Conservation (phyloP, 352 stramenopile genomes). For the Plasmopara halstedii region DNA sequence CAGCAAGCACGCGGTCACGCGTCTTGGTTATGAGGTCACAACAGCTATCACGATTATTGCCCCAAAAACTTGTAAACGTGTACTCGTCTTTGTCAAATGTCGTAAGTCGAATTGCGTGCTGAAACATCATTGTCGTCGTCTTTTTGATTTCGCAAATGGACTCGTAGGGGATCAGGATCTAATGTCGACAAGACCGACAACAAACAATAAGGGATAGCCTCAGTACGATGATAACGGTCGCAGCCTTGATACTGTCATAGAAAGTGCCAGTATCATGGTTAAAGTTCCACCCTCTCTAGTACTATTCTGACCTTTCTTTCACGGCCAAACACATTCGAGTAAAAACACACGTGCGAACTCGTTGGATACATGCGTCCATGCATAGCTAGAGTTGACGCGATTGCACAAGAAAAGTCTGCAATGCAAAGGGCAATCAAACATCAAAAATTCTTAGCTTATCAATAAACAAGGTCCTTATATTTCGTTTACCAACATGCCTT, state of each 20-base stretch:
- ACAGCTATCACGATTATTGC: constrained; percentile 70
- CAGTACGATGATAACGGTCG: not conserved
- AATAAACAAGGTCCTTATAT: too few species aligned
- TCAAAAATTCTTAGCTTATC: too few species aligned
- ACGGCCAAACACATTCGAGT: constrained; percentile 82
- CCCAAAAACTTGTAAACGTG: constrained; percentile 84
- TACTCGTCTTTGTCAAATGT: constrained; percentile 67
- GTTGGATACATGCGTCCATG: constrained; percentile 86
- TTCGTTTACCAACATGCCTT: too few species aligned
- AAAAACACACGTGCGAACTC: constrained; percentile 76
- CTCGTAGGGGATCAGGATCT: constrained; percentile 82
- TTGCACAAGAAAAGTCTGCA: constrained; percentile 78
- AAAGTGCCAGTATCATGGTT: too few species aligned
- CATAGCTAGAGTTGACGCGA: constrained; percentile 72
- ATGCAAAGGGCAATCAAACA: constrained; percentile 5
- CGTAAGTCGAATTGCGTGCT: constrained; percentile 60
- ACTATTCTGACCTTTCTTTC: constrained; percentile 59
- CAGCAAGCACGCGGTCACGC: constrained; percentile 40
- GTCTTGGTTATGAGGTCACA: constrained; percentile 68
- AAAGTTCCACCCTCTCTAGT: constrained; percentile 17
- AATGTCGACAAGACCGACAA: constrained; percentile 6
- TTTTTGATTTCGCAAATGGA: constrained; percentile 74
- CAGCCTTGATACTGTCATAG: not conserved
- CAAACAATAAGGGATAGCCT: constrained; percentile 10
- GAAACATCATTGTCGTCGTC: constrained; percentile 80